Evolutionary conservation across 805 yeast genomes (phyloP), one percentile per base, ranked within the genome.

Genomic region (Phaffomyces opuntiae): DNA sequence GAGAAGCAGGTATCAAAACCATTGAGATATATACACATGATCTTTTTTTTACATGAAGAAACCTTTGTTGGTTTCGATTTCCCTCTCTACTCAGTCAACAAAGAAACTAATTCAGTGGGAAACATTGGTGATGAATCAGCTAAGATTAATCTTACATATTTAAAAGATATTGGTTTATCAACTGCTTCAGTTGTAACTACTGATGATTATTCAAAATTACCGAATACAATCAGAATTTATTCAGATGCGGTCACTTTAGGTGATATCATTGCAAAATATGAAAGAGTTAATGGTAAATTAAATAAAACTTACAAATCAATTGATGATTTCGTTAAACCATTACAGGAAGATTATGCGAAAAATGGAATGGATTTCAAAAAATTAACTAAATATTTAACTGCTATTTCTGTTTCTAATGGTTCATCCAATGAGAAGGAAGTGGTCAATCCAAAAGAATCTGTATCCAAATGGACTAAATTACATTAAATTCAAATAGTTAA

Each of bases 21-120:
- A 69, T 75, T 43, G 76, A 71, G 76, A 71, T 50, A 53, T 77
- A 14, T 40, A 73, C 75, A 13, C n/a, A n/a, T n/a, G n/a, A n/a
- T 56, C 68, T 0, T 56, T 64, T 32, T 75, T 77, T 51, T 66
- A 17, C 19, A 67, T 48, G 71, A 65, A 32, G 50, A 52, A 14
- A 40, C 39, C 6, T 53, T 51, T 39, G 55, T 68, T 14, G 59
- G 56, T 5, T 27, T 48, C 9, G 52, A 51, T 12, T 43, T 53
- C 38, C 66, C 59, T 8, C 60, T 57, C n/a, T 59, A 66, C 40
- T 76, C 75, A 11, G 59, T 65, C 43, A 66, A 74, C 47, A 45
- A 60, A 7, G 64, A 59, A 7, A 56, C 14, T 9, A 47, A 43
- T 31, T 19, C 40, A 9, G 25, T 47, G 33, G 44, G 39, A 25